phyloP scores from a whole-genome alignment of 345 rosid species.

The Crucihimalaya himalaica region DNA sequence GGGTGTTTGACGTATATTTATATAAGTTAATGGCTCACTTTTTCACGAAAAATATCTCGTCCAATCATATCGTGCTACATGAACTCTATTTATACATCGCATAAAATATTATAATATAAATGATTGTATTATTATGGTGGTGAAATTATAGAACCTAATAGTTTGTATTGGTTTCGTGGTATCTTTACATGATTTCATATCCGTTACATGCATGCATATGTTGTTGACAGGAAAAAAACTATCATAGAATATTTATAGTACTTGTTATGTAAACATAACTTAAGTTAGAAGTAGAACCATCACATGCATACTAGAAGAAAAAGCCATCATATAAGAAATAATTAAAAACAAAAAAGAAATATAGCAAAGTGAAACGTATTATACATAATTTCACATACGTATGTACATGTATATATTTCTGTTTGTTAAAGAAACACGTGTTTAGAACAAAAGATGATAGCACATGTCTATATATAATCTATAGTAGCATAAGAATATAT shows the following conservation, averaged over 20 bases:
- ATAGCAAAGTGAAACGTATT: neutral
- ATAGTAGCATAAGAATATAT: neutral
- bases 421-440: neutral
- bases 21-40: neutral
- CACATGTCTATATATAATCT: neutral
- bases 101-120: neutral
- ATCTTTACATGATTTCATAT: neutral
- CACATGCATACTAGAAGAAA: neutral
- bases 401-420: neutral
- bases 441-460: neutral
- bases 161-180: neutral
- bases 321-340: neutral
- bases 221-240: neutral
- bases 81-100: neutral
- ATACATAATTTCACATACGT: neutral
- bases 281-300: neutral
- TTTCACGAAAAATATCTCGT: neutral
- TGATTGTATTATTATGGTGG: neutral
- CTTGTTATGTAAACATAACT: neutral
- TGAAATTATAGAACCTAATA: too few species aligned
- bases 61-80: neutral
- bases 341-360: neutral
- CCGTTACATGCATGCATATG: neutral
- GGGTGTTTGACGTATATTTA: neutral
- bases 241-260: neutral